A percentile compares a stretch with the other conserved stretches of the same genome.
phyloP scores from a whole-genome alignment of 2,329 filamentous ascomycete genomes.

The Phyllosticta ampelicida region DNA sequence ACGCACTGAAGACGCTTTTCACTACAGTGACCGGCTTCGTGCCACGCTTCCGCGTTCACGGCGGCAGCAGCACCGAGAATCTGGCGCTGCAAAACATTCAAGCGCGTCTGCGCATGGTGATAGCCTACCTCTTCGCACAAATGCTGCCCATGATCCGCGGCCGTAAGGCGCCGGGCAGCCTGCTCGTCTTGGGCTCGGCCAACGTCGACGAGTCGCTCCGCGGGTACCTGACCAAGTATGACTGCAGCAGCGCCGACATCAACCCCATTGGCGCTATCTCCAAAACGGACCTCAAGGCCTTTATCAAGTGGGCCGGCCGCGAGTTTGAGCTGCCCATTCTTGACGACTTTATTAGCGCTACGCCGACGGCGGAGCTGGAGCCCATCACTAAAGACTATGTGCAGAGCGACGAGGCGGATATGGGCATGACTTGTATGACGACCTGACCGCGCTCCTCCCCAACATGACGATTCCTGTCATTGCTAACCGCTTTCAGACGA shows the following conservation, averaged over 20 bases:
- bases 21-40: constrained; percentile 48
- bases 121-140: constrained; percentile 54
- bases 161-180: constrained; percentile 43
- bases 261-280: constrained; percentile 51
- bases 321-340: constrained; percentile 55
- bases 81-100: constrained; percentile 59
- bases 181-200: constrained; percentile 56
- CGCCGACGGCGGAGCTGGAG: constrained; percentile 42
- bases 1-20: constrained; percentile 50
- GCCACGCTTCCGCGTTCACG: constrained; percentile 53
- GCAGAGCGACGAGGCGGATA: constrained; percentile 47
- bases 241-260: constrained; percentile 42
- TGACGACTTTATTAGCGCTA: constrained; percentile 48
- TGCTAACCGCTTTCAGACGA: constrained; percentile 23
- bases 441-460: too few relatives aligned
- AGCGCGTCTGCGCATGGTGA: constrained; percentile 54
- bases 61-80: constrained; percentile 51
- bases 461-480: too few relatives aligned
- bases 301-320: constrained; percentile 48
- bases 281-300: constrained; percentile 60
- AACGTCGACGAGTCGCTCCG: constrained; percentile 49
- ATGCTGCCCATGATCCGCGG: constrained; percentile 50
- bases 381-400: constrained; percentile 54
- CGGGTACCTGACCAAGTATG: constrained; percentile 60
- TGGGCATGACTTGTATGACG: constrained; percentile 27